These are phyloP conservation scores for Cyberlindnera veronae DNA, from an alignment of 805 yeast species.

Conservation along the genomic window DNA sequence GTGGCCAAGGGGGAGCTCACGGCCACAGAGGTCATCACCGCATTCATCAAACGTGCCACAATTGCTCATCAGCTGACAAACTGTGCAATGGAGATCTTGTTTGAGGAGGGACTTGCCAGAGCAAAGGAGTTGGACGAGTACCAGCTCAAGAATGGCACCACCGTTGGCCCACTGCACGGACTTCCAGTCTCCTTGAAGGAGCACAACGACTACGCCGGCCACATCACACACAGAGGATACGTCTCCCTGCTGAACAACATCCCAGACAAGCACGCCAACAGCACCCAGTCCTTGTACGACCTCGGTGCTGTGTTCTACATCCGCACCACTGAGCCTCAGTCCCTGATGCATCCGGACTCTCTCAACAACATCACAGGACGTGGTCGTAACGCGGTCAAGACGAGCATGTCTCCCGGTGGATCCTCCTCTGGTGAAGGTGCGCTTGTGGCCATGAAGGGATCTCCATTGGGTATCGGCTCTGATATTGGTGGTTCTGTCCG, in stretches of 20 bases:
- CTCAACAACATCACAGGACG: slow-evolving; percentile 55
- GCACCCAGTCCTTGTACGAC: slow-evolving; percentile 35
- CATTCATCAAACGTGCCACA: slow-evolving; percentile 47
- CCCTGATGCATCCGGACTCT: slow-evolving; percentile 65
- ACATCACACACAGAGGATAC: slow-evolving; percentile 54
- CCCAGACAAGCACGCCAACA: slow-evolving; percentile 39
- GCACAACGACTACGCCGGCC: slow-evolving; percentile 51
- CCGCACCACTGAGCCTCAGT: slow-evolving; percentile 65
- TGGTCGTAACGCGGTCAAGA: slow-evolving; percentile 54
- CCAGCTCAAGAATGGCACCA: slow-evolving; percentile 44
- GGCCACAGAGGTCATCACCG: slow-evolving; percentile 44
- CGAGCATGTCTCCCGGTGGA: slow-evolving; percentile 62
- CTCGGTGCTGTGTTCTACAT: slow-evolving; percentile 52
- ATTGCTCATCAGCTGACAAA: slow-evolving; percentile 61
- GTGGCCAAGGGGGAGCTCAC: slow-evolving; percentile 28
- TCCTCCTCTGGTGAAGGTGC: slow-evolving; percentile 73
- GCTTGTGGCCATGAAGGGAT: slow-evolving; percentile 51
- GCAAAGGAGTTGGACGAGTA: slow-evolving; percentile 57
- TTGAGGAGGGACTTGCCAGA: slow-evolving; percentile 54
- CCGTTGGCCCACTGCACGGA: slow-evolving; percentile 67
- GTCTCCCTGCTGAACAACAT: slow-evolving; percentile 34
- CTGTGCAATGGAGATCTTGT: slow-evolving; percentile 55
- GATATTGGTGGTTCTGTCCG: slow-evolving; percentile 73
- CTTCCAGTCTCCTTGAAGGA: slow-evolving; percentile 66
- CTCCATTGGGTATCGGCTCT: slow-evolving; percentile 59